phyloP scores from a whole-genome alignment of 1,284 basidiomycete species.

The Leccinum insigne region DNA sequence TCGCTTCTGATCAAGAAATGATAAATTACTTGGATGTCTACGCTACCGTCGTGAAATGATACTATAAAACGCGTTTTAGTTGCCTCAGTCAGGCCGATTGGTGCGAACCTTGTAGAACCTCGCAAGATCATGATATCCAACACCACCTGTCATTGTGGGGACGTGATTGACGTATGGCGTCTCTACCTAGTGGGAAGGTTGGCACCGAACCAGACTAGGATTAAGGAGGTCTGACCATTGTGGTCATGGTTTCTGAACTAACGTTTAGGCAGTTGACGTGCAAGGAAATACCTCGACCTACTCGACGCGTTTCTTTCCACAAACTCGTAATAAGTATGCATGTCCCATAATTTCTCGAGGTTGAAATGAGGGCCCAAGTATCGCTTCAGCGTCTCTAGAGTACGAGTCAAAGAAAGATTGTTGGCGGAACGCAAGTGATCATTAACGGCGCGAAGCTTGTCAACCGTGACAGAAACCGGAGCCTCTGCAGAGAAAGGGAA shows the following conservation, averaged over 20 bases:
- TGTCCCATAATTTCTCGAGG: slow-evolving; percentile 46
- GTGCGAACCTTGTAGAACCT: slow-evolving; percentile 44
- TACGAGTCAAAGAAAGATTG: slow-evolving; percentile 43
- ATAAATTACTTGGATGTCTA: neutral
- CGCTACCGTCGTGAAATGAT: slow-evolving; percentile 41
- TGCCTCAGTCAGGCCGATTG: neutral
- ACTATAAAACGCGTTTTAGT: slow-evolving; percentile 23
- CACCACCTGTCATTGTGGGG: slow-evolving; percentile 47
- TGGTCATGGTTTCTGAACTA: slow-evolving; percentile 43
- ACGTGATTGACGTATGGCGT: slow-evolving; percentile 51
- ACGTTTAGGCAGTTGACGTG: neutral
- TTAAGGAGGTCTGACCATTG: slow-evolving; percentile 36
- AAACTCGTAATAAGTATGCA: slow-evolving; percentile 48
- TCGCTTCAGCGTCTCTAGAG: slow-evolving; percentile 38
- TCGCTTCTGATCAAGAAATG: slow-evolving; percentile 6
- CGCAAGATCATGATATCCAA: slow-evolving; percentile 40
- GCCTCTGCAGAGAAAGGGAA: slow-evolving; percentile 40
- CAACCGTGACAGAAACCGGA: slow-evolving; percentile 32
- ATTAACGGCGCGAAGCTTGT: slow-evolving; percentile 29
- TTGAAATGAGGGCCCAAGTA: slow-evolving; percentile 44
- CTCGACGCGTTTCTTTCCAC: slow-evolving; percentile 40
- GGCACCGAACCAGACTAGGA: neutral
- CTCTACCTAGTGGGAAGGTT: slow-evolving; percentile 35
- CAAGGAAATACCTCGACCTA: slow-evolving; percentile 20
- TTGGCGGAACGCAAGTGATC: slow-evolving; percentile 41